These are phyloP conservation scores for Juglanconis sp. DNA, from an alignment of 2,329 filamentous ascomycete genomes.

Conservation along the genomic window DNA sequence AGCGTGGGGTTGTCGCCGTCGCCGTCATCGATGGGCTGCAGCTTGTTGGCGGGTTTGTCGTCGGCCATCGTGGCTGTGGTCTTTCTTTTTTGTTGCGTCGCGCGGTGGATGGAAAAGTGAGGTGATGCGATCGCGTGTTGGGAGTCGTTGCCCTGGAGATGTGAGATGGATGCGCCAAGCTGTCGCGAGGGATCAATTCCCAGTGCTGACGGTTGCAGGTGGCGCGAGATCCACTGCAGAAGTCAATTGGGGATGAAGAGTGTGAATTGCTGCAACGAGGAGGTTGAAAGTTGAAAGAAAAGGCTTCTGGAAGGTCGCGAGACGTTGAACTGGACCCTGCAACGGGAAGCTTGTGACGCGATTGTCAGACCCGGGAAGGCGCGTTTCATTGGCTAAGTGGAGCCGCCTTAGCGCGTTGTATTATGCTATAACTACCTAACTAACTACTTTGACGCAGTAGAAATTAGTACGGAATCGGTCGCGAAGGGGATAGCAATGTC, in stretches of 20 bases:
- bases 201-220: background rate
- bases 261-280: background rate
- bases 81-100: background rate
- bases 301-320: background rate
- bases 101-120: background rate
- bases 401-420: background rate
- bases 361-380: conserved; percentile 3
- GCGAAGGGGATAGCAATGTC: no score
- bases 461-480: no score
- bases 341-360: conserved; percentile 11
- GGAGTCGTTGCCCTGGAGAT: background rate
- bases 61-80: conserved; percentile 15
- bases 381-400: conserved; percentile 8
- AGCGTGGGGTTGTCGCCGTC: background rate
- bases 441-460: no score
- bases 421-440: no score
- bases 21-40: conserved; percentile 7
- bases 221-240: background rate
- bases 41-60: conserved; percentile 10
- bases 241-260: conserved; percentile 7
- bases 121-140: conserved; percentile 1
- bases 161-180: background rate
- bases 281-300: background rate
- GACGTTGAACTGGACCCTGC: background rate
- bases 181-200: background rate